phyloP scores from a whole-genome alignment of 768 basidiomycete species.

The Obba rivulosa region DNA sequence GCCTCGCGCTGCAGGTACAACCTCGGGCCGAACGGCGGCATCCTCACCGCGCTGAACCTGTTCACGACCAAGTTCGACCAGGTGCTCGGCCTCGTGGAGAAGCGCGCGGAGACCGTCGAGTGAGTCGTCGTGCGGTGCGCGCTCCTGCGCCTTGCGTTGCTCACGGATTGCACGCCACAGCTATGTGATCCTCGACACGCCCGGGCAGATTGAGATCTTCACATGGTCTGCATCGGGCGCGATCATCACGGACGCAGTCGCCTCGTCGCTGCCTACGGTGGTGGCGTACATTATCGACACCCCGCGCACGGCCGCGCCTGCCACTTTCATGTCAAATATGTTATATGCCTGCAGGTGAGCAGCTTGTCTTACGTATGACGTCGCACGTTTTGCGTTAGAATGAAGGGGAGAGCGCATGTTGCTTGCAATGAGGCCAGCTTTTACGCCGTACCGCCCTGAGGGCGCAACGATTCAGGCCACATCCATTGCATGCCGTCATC shows the following conservation, averaged over 20 bases:
- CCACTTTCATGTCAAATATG: constrained; percentile 99
- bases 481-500: too few species aligned
- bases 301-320: constrained; percentile 87
- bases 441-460: too few species aligned
- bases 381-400: too few species aligned
- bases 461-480: too few species aligned
- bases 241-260: constrained; percentile 96
- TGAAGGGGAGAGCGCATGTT: neutral
- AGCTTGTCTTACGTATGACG: neutral
- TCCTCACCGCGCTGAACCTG: constrained; percentile 92
- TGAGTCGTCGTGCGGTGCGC: constrained; percentile 35
- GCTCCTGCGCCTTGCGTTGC: neutral
- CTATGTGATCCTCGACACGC: constrained; percentile 93
- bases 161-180: constrained; percentile 33
- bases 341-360: constrained; percentile 92
- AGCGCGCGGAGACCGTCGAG: constrained; percentile 84
- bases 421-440: neutral
- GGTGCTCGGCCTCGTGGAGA: constrained; percentile 87
- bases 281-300: constrained; percentile 98
- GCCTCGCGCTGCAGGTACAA: constrained; percentile 68
- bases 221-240: constrained; percentile 99
- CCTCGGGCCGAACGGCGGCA: constrained; percentile 96
- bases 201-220: constrained; percentile 99
- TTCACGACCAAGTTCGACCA: constrained; percentile 99
- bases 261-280: constrained; percentile 87